Conservation (phyloP, 169 alveolate species). For the Cryptosporidium felis region DNA sequence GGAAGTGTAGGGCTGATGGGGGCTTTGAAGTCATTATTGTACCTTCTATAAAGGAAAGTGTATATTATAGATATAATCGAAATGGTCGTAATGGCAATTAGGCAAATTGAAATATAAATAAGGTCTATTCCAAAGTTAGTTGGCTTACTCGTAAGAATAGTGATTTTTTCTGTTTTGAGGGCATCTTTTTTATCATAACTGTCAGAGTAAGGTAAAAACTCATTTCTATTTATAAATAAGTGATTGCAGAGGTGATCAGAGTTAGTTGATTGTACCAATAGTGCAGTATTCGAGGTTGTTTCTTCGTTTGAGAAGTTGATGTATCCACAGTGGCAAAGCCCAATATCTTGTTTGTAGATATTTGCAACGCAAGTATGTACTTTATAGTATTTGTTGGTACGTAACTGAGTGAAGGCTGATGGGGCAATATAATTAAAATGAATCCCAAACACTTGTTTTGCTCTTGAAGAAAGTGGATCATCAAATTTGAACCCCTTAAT, state of each 20-base stretch:
- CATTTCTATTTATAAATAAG: neutral
- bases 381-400: neutral
- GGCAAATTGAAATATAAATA: neutral
- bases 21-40: no score
- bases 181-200: neutral
- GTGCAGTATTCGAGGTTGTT: conserved; percentile 15
- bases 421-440: neutral
- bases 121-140: neutral
- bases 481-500: conserved; percentile 11
- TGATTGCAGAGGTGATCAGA: conserved; percentile 34
- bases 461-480: conserved; percentile 9
- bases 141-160: neutral
- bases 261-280: neutral
- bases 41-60: neutral
- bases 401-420: neutral
- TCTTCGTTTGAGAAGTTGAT: neutral
- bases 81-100: neutral
- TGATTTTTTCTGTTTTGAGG: neutral
- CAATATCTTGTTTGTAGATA: neutral
- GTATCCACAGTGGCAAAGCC: conserved; percentile 14
- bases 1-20: no score
- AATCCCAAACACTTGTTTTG: neutral
- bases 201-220: neutral
- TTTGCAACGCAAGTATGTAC: conserved; percentile 31
- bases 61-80: conserved; percentile 1